Percentiles rank a stretch among this genome's conserved stretches.
Evolutionary conservation across 2,329 filamentous ascomycete species (phyloP).

Genomic region (Calonectria hongkongensis): DNA sequence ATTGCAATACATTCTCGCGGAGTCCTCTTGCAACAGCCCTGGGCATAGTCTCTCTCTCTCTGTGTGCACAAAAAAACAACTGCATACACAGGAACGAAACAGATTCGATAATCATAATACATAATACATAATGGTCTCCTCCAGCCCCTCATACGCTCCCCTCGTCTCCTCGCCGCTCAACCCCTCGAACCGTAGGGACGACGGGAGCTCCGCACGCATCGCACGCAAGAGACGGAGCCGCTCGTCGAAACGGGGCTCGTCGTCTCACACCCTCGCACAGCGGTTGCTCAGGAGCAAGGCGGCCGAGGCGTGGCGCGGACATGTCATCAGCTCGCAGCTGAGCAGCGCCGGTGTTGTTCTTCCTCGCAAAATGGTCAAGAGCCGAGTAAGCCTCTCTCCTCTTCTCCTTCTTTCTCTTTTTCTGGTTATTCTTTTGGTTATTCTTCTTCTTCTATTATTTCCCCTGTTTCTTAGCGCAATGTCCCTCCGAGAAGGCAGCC

Average conservation of each 20-base stretch:
- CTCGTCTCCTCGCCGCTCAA: conserved; percentile 55
- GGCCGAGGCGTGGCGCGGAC: conserved; percentile 63
- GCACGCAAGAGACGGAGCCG: conserved; percentile 47
- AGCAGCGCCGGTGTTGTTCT: conserved; percentile 41
- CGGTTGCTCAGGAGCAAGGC: conserved; percentile 65
- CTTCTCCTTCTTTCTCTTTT: not conserved
- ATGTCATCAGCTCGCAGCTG: conserved; percentile 56
- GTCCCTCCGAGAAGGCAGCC: conserved; percentile 23
- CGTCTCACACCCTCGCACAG: conserved; percentile 63
- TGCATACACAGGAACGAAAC: too few relatives aligned
- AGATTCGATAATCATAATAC: not conserved
- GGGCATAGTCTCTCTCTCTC: not conserved
- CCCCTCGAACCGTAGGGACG: conserved; percentile 48
- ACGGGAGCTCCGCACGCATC: conserved; percentile 43
- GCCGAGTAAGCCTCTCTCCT: conserved; percentile 43
- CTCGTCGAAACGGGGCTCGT: conserved; percentile 39
- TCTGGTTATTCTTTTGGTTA: too few relatives aligned
- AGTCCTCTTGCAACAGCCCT: not conserved
- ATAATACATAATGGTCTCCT: conserved; percentile 44
- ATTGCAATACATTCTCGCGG: not conserved
- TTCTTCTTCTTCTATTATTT: too few relatives aligned
- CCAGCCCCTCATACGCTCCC: conserved; percentile 49
- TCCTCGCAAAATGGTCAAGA: conserved; percentile 36
- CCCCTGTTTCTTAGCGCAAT: not conserved
- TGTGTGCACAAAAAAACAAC: too few relatives aligned